Percentiles rank a stretch among this genome's conserved stretches.
phyloP scores from a whole-genome alignment of 306 rosid species.

The Pterocarpus macrocarpus region DNA sequence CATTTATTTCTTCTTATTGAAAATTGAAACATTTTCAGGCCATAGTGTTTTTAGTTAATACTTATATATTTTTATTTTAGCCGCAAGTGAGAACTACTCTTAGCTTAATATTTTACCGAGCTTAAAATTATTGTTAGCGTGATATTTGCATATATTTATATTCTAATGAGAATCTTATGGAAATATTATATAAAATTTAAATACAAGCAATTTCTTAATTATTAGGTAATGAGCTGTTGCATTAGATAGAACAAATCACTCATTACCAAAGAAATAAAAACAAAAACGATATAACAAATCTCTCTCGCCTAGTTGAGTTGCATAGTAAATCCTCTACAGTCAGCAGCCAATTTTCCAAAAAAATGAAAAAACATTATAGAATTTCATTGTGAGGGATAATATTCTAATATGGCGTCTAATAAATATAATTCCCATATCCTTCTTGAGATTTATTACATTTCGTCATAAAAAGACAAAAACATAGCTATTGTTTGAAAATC shows the following conservation, averaged over 20 bases:
- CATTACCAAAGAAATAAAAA: not conserved
- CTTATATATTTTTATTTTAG: not conserved
- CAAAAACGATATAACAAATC: not conserved
- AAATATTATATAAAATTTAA: not conserved
- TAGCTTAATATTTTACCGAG: not conserved
- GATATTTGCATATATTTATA: not conserved
- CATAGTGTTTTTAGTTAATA: too few species aligned
- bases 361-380: not conserved
- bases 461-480: slow-evolving; percentile 44
- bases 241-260: slow-evolving; percentile 14
- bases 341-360: not conserved
- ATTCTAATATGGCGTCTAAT: slow-evolving; percentile 37
- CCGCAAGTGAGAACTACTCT: not conserved
- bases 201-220: not conserved
- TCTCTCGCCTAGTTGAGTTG: not conserved
- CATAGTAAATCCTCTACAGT: slow-evolving; percentile 5
- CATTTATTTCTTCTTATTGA: too few species aligned
- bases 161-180: not conserved
- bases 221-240: slow-evolving; percentile 1
- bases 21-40: too few species aligned
- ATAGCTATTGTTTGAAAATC: slow-evolving; percentile 20
- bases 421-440: not conserved
- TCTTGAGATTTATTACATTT: not conserved
- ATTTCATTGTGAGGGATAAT: not conserved
- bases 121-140: not conserved